Conservation (phyloP, 1,139 yeast species). For the Saccharomyces hybrid region DNA sequence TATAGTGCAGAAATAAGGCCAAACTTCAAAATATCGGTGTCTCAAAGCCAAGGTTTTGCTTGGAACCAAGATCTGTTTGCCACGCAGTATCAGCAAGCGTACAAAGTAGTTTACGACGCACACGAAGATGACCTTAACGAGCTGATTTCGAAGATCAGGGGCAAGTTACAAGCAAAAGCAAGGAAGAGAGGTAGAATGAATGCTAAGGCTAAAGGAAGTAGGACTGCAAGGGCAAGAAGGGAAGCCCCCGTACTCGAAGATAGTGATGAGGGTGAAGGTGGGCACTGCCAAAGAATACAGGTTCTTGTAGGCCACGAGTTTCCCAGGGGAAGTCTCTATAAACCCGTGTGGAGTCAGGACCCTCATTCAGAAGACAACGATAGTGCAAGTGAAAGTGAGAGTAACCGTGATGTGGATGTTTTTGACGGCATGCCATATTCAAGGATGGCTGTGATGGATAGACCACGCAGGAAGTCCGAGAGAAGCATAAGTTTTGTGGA, state of each 20-base stretch:
- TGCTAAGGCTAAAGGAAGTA: neutral
- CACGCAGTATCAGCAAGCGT: constrained; percentile 28
- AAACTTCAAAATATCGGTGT: constrained; percentile 17
- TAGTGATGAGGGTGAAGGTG: neutral
- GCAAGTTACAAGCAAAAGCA: constrained; percentile 2
- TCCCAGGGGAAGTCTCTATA: neutral
- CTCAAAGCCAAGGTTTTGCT: constrained; percentile 28
- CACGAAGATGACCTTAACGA: constrained; percentile 22
- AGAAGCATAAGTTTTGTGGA: constrained; percentile 24
- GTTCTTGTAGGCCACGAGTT: neutral
- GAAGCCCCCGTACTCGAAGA: neutral
- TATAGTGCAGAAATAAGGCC: constrained; percentile 7
- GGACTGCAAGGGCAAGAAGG: neutral
- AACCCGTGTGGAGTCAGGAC: neutral
- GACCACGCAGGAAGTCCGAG: constrained; percentile 25
- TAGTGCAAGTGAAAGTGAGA: neutral
- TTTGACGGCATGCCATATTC: neutral
- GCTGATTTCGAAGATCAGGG: constrained; percentile 6
- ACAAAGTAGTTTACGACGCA: constrained; percentile 28
- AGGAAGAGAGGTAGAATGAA: constrained; percentile 12
- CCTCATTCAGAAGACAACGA: neutral
- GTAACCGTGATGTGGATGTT: neutral
- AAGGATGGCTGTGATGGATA: neutral
- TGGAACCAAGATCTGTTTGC: constrained; percentile 32
- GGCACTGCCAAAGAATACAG: neutral